phyloP scores from a whole-genome alignment of 2,329 filamentous ascomycete species.

The Thelonectria rubi region DNA sequence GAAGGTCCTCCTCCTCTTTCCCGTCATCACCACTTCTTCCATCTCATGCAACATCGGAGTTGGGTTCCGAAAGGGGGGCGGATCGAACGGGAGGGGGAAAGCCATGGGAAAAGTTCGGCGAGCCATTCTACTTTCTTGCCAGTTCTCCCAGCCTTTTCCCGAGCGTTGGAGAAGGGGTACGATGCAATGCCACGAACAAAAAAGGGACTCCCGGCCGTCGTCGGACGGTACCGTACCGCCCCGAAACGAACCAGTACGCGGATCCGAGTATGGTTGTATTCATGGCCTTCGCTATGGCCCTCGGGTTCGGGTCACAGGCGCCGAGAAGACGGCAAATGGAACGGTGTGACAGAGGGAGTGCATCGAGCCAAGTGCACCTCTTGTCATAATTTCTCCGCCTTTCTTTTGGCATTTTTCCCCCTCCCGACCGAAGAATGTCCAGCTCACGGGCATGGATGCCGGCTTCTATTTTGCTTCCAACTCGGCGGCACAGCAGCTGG shows the following conservation, averaged over 20 bases:
- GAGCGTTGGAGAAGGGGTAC: background rate
- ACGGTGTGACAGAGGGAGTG: background rate
- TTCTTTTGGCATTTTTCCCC: background rate
- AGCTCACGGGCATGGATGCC: background rate
- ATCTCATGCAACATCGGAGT: slow-evolving; percentile 3
- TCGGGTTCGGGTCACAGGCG: background rate
- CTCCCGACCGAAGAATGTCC: background rate
- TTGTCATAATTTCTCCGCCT: background rate
- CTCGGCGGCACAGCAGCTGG: background rate
- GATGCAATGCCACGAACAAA: background rate
- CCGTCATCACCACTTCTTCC: background rate
- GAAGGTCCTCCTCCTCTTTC: background rate
- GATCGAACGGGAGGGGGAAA: background rate
- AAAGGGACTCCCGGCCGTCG: background rate
- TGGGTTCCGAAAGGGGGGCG: background rate
- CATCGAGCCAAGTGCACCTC: background rate
- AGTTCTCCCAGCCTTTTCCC: background rate
- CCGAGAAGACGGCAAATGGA: background rate
- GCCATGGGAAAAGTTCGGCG: background rate
- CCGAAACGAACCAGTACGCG: slow-evolving; percentile 11
- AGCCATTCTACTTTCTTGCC: background rate
- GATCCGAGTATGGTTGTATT: slow-evolving; percentile 21
- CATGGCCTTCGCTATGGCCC: background rate
- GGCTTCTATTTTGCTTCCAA: background rate
- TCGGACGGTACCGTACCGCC: background rate